These are phyloP conservation scores for Apostasia ramifera DNA, from an alignment of 106 monocot genomes.

Conservation along the genomic window DNA sequence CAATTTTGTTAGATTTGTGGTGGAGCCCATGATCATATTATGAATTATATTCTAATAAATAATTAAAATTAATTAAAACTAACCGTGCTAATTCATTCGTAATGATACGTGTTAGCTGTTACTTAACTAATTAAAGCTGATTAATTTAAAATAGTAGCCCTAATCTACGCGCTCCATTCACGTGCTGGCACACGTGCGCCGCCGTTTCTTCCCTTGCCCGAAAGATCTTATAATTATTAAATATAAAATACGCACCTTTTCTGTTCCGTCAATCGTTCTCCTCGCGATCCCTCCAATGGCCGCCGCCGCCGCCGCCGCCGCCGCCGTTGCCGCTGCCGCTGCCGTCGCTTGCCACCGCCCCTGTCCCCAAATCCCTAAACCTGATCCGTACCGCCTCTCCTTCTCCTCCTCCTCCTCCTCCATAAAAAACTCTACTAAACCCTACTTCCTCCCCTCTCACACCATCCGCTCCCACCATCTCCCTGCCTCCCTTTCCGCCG, in stretches of 20 bases:
- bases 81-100: too few species aligned
- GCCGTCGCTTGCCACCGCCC: background rate
- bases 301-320: slow-evolving; percentile 12
- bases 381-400: background rate
- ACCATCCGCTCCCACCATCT: background rate
- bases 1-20: too few species aligned
- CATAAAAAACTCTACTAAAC: background rate
- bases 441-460: background rate
- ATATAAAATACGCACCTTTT: background rate
- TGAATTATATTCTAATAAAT: too few species aligned
- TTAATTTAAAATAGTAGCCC: too few species aligned
- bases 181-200: too few species aligned
- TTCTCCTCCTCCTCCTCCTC: background rate
- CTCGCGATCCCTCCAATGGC: background rate
- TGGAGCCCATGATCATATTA: too few species aligned
- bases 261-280: background rate
- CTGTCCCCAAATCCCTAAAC: slow-evolving; percentile 5
- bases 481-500: background rate
- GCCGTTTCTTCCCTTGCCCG: too few species aligned
- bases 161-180: too few species aligned
- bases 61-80: background rate
- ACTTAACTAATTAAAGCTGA: too few species aligned
- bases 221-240: too few species aligned
- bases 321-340: slow-evolving; percentile 5
- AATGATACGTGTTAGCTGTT: too few species aligned